Evolutionary conservation across 768 basidiomycete species (phyloP).

Genomic region (Phlebiopsis gigantea): DNA sequence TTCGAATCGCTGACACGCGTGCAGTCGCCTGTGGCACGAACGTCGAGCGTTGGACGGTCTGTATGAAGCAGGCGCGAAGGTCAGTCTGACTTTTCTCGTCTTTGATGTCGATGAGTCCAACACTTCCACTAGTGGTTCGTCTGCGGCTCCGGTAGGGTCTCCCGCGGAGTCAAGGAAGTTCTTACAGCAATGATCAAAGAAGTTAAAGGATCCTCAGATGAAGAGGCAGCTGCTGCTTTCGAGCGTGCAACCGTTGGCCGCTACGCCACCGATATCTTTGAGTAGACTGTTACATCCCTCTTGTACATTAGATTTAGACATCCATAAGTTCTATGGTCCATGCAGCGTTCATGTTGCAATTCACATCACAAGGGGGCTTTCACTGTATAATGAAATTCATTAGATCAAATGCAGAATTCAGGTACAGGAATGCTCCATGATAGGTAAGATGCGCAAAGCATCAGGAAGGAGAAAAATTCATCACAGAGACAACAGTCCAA

Average conservation of each 20-base stretch:
- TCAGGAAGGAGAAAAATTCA: no score
- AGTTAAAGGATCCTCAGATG: conserved; percentile 16
- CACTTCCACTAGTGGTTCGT: conserved; percentile 31
- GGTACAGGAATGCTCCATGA: no score
- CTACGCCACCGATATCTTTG: conserved; percentile 43
- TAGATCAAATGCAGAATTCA: no score
- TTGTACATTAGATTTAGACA: no score
- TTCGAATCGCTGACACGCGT: background rate
- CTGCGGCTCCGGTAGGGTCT: conserved; percentile 36
- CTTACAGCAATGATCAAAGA: conserved; percentile 33
- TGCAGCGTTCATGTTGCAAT: no score
- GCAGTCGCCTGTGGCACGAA: conserved; percentile 39
- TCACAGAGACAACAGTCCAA: background rate
- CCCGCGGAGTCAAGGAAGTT: conserved; percentile 33
- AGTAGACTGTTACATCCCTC: conserved; percentile 19
- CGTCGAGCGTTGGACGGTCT: conserved; percentile 29
- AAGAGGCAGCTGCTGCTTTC: conserved; percentile 28
- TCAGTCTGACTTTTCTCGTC: conserved; percentile 13
- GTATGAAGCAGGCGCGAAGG: conserved; percentile 32
- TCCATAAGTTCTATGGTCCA: no score
- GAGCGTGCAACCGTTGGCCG: conserved; percentile 32
- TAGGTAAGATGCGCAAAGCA: no score
- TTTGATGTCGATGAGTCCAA: background rate
- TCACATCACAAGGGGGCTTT: no score
- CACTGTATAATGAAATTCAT: no score